Base-by-base conservation (phyloP, 176 grass and related monocot species). In the Otatea glauca region DNA sequence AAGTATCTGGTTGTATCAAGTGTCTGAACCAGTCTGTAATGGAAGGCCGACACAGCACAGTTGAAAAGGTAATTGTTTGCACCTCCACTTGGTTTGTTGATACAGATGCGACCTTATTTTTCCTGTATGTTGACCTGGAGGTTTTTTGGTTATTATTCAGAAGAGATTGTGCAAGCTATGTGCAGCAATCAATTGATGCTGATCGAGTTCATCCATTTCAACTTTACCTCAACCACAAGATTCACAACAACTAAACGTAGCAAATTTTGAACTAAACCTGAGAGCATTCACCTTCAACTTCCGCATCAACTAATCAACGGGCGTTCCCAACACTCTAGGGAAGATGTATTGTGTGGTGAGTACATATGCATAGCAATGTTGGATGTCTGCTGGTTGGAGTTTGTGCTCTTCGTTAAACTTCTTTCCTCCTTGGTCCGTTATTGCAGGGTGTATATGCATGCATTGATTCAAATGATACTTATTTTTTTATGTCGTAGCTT, bases 101-200 rank as follows among this genome's bases (percentile, higher is more conserved):
- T 74, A 42, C 34, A 43, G 23, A 81, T 84, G 84, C 37, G 27
- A 8, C 37, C 24, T 89, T 54, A 42, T 92, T 42, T 85, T 72
- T 82, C 67, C 45, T 73, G 58, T 68, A 42, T 87, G 76, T 90
- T 92, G 85, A 92, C 91, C 78, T 90, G 84, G 88, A 90, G 77
- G 91, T 90, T 92, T 92, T 90, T 90, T 92, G 90, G 88, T 88
- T 84, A 90, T 92, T 87, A 90, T 92, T 92, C 91, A 92, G 91
- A 92, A 92, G 88, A 87, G 65, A 90, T 87, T 90, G 88, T 84
- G 72, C 88, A 87, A 92, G 91, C 81, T 88, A 82, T 90, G 83
- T 80, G 85, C 88, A 92, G 88, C 88, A 94, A 75, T 81, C 90
- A 90, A 92, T n/a, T n/a, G 90, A 90, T 94, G 75, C 86, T 90